phyloP scores from a whole-genome alignment of 1,284 basidiomycete genomes.

The Cutaneotrichosporon sp. region DNA sequence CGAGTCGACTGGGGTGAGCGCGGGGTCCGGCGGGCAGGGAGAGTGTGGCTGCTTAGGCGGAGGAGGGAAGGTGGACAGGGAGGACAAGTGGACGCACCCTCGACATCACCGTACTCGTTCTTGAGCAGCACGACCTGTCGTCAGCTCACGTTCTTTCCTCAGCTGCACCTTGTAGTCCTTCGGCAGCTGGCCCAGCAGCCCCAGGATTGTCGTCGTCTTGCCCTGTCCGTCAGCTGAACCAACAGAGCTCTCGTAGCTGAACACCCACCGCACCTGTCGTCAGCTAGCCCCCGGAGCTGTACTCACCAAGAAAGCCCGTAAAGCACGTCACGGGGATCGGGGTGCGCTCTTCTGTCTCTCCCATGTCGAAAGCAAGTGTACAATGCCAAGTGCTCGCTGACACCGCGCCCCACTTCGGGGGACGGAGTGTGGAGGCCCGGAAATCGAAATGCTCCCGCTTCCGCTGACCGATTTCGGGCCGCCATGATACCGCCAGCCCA shows the following conservation, averaged over 20 bases:
- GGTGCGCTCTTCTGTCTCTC: slow-evolving; percentile 6
- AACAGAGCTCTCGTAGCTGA: too few relatives aligned
- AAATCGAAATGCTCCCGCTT: neutral
- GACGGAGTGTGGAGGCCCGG: neutral
- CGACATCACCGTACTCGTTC: slow-evolving; percentile 53
- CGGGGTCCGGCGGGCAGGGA: too few relatives aligned
- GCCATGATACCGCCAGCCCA: too few relatives aligned
- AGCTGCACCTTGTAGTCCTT: slow-evolving; percentile 62
- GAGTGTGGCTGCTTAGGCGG: too few relatives aligned
- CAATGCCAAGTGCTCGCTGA: neutral
- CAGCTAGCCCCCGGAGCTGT: neutral
- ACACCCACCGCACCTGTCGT: slow-evolving; percentile 36
- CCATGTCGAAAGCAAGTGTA: neutral
- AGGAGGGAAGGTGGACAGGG: neutral
- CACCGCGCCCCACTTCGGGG: neutral
- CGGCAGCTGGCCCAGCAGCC: slow-evolving; percentile 73
- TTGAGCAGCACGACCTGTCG: slow-evolving; percentile 76
- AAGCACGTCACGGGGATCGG: slow-evolving; percentile 78
- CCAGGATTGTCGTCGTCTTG: slow-evolving; percentile 68
- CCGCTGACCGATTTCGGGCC: neutral
- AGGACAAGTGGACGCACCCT: slow-evolving; percentile 44
- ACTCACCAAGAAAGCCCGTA: slow-evolving; percentile 65
- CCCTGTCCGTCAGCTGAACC: slow-evolving; percentile 42
- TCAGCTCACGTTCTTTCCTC: too few relatives aligned
- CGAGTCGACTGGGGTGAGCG: slow-evolving; percentile 68